phyloP scores from a whole-genome alignment of 2,329 filamentous ascomycete species.

The Ambrosiella beaveri region DNA sequence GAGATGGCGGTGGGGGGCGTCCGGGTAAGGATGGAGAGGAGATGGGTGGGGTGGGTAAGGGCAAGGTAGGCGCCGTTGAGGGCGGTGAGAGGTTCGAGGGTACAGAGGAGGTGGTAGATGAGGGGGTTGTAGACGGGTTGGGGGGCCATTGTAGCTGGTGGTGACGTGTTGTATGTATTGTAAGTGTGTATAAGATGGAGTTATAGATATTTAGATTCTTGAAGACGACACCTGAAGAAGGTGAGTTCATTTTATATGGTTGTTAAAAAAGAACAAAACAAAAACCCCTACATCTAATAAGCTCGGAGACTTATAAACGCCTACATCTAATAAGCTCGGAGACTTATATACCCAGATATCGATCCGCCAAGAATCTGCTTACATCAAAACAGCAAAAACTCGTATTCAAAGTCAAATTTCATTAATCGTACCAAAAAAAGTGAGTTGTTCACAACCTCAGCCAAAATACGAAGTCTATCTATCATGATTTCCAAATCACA shows the following conservation, averaged over 20 bases:
- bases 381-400: neutral
- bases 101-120: slow-evolving; percentile 4
- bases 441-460: too few relatives aligned
- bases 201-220: neutral
- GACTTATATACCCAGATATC: too few relatives aligned
- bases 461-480: slow-evolving; percentile 2
- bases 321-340: too few relatives aligned
- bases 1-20: neutral
- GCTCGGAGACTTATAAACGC: too few relatives aligned
- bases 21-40: slow-evolving; percentile 8
- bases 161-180: neutral
- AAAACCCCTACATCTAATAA: too few relatives aligned
- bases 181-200: neutral
- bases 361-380: too few relatives aligned
- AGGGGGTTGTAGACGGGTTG: neutral
- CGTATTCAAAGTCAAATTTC: neutral
- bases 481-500: slow-evolving; percentile 1
- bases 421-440: neutral
- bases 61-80: slow-evolving; percentile 8
- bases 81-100: slow-evolving; percentile 7
- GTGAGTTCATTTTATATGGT: too few relatives aligned
- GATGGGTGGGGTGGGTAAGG: neutral
- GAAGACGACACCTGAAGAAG: too few relatives aligned
- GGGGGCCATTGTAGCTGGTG: neutral
- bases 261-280: too few relatives aligned